Base-by-base conservation (phyloP, 345 rosid species). In the Heritiera littoralis region DNA sequence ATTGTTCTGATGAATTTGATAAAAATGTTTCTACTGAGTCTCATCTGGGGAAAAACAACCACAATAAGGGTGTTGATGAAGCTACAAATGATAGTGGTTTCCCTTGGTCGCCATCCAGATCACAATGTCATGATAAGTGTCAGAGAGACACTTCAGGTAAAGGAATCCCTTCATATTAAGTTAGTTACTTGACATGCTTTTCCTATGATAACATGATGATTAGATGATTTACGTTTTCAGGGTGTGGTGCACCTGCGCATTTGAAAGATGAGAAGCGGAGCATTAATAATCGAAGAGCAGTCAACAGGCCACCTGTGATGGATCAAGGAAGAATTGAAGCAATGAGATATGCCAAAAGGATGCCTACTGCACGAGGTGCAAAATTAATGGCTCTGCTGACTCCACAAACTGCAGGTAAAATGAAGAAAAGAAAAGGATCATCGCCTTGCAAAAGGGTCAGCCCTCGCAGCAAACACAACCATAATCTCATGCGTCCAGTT, bases 381-480 rank as follows among this genome's bases (percentile, higher is more conserved):
- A 85, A 75, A 75, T 65, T 88, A 49, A 46, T 77, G 82, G 79
- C 86, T 46, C 86, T 87, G n/a, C 43, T 89, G 82, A 40, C 51
- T 18, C 61, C 74, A 48, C n/a, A 67, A 52, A 65, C 75, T 66
- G 78, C 75, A 20, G 48, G 45, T 48, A 55, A 40, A 67, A 30
- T 9, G 77, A 88, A 78, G 78, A 81, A 73, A 71, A 13, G 75
- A 74, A 4, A 28, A 58, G 75, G 80, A 68, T 81, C 84, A 10
- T 85, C 89, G 17, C 85, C 85, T 3, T 80, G 84, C 75, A 86
- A 85, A 79, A 83, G 80, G 79, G 73, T 67, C 35, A 84, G 85
- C 68, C 82, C 80, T 71, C 81, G 85, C 40, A 46, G 77, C 17
- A 86, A 78, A 43, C 79, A 78, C 63, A 51, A 56, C 23, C 61